These are phyloP conservation scores for Amphichorda felina DNA, from an alignment of 2,329 filamentous ascomycete genomes.

Conservation along the genomic window DNA sequence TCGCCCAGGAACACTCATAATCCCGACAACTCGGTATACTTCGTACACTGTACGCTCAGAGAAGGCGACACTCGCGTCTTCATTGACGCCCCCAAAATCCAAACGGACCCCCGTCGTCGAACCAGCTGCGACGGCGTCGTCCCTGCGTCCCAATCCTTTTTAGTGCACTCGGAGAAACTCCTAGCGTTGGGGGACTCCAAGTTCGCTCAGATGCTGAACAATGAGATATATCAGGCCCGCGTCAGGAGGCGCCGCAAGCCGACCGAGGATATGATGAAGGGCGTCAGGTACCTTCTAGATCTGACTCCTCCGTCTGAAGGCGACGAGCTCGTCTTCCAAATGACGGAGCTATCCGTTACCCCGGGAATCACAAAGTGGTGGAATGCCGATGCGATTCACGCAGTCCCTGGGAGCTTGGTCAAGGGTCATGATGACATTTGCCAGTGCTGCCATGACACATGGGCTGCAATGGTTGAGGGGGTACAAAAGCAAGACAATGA, in stretches of 20 bases:
- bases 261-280: conserved; percentile 21
- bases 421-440: conserved; percentile 30
- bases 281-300: conserved; percentile 48
- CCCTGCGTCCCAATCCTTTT: conserved; percentile 23
- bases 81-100: conserved; percentile 21
- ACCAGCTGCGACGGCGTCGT: conserved; percentile 21
- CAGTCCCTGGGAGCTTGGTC: conserved; percentile 16
- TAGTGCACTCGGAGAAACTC: conserved; percentile 33
- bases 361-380: conserved; percentile 44
- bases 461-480: too few relatives aligned
- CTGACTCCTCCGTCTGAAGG: conserved; percentile 50
- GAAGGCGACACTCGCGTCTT: conserved; percentile 32
- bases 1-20: too few relatives aligned
- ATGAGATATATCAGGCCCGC: conserved; percentile 26
- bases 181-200: conserved; percentile 31
- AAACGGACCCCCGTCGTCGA: conserved; percentile 2
- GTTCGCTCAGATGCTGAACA: conserved; percentile 30
- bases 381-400: conserved; percentile 20
- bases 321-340: conserved; percentile 47
- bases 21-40: conserved; percentile 8
- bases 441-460: not conserved
- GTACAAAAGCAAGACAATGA: too few relatives aligned
- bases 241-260: conserved; percentile 23
- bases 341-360: conserved; percentile 47
- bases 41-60: conserved; percentile 6